A percentile compares a stretch with the other conserved stretches of the same genome.
phyloP scores from a whole-genome alignment of 2,329 filamentous ascomycete species.

The Xylaria sp. region DNA sequence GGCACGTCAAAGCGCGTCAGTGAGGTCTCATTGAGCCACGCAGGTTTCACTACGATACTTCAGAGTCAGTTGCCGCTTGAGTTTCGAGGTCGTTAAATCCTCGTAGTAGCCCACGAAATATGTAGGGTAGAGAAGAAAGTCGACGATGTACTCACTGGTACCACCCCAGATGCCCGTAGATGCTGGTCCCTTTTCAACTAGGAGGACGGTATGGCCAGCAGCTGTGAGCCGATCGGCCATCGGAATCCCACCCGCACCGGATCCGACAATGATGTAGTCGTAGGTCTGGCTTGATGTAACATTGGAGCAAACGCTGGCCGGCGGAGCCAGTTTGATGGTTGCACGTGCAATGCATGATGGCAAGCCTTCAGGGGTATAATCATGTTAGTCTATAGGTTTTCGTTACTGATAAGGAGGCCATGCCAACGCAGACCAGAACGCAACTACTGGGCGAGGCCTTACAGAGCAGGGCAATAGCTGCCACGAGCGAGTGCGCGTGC shows the following conservation, averaged over 20 bases:
- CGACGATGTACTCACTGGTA: slow-evolving; percentile 42
- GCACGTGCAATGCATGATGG: slow-evolving; percentile 40
- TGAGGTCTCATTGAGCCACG: slow-evolving; percentile 65
- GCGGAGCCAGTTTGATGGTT: slow-evolving; percentile 42
- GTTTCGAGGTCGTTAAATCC: no score
- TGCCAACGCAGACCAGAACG: neutral
- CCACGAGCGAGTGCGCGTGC: slow-evolving; percentile 16
- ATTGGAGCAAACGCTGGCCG: slow-evolving; percentile 41
- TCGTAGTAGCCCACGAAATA: neutral
- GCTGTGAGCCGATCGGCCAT: slow-evolving; percentile 72
- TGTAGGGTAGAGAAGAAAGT: neutral
- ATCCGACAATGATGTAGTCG: slow-evolving; percentile 72
- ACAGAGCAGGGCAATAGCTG: slow-evolving; percentile 30
- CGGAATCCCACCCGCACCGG: slow-evolving; percentile 68
- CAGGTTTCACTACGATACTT: slow-evolving; percentile 60
- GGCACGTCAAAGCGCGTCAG: slow-evolving; percentile 78
- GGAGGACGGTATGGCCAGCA: slow-evolving; percentile 71
- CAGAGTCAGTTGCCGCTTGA: neutral
- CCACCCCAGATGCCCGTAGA: slow-evolving; percentile 74
- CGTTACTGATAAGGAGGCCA: neutral
- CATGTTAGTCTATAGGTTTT: slow-evolving; percentile 29
- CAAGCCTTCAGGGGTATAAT: slow-evolving; percentile 29
- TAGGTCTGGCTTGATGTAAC: slow-evolving; percentile 51
- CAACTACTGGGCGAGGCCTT: slow-evolving; percentile 22
- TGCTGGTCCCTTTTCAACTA: slow-evolving; percentile 69